Conservation (phyloP, 1,284 basidiomycete species). For the Rhodotorula sp. region DNA sequence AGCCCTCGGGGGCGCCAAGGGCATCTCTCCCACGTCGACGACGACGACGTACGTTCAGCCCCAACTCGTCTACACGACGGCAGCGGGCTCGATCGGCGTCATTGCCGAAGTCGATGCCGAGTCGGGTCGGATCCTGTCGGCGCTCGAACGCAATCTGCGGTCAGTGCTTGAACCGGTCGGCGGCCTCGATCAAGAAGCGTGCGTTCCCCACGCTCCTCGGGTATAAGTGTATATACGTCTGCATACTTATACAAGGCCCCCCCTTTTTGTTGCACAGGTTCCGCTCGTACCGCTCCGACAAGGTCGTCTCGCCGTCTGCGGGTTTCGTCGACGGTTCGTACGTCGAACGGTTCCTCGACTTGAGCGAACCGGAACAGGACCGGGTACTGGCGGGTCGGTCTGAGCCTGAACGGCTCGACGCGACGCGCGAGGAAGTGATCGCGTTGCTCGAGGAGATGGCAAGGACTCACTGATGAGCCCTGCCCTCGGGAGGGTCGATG, state of each 20-base stretch:
- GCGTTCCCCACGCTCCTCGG: slow-evolving; percentile 43
- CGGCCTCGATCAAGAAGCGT: slow-evolving; percentile 65
- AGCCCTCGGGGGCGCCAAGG: not conserved
- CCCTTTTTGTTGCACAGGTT: slow-evolving; percentile 55
- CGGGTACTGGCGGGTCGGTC: slow-evolving; percentile 34
- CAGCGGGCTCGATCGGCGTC: slow-evolving; percentile 76
- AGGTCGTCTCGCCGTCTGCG: slow-evolving; percentile 48
- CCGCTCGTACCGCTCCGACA: slow-evolving; percentile 60
- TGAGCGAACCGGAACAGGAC: slow-evolving; percentile 26
- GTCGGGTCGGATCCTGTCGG: slow-evolving; percentile 64
- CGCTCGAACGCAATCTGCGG: slow-evolving; percentile 74
- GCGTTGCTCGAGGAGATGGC: slow-evolving; percentile 39
- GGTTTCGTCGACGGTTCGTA: slow-evolving; percentile 92
- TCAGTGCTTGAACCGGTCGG: slow-evolving; percentile 58
- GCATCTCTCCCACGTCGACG: not conserved
- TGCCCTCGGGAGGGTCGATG: not conserved
- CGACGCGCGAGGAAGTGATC: slow-evolving; percentile 25
- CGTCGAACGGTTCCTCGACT: slow-evolving; percentile 37
- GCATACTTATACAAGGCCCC: not conserved
- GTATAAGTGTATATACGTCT: not conserved
- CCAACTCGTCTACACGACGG: slow-evolving; percentile 69
- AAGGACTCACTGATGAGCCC: slow-evolving; percentile 30
- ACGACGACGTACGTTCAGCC: not conserved
- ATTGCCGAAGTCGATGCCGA: slow-evolving; percentile 63
- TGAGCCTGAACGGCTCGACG: slow-evolving; percentile 35